These are phyloP conservation scores for Leccinum cinnamomeum DNA, from an alignment of 1,284 basidiomycete species.

Conservation along the genomic window DNA sequence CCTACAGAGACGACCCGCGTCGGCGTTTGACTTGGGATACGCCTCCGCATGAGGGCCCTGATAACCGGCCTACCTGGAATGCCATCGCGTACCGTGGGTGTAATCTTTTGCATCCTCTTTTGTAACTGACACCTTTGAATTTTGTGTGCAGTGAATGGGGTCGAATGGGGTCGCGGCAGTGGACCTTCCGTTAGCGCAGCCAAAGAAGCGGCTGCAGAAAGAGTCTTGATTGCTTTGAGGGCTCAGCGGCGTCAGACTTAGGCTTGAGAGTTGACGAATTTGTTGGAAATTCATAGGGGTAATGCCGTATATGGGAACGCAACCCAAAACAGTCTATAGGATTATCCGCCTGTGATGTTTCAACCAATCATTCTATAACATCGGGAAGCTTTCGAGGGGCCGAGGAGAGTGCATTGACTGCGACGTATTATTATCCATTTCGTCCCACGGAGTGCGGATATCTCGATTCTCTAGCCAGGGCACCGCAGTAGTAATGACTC, in stretches of 20 bases:
- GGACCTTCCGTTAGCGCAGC: constrained; percentile 24
- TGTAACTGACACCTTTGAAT: background rate
- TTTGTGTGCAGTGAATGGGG: constrained; percentile 19
- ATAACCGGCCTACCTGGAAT: constrained; percentile 29
- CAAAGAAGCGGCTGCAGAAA: constrained; percentile 27
- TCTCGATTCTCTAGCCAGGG: background rate
- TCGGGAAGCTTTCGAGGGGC: background rate
- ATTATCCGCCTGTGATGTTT: constrained; percentile 11
- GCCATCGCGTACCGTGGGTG: constrained; percentile 29
- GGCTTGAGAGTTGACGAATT: background rate
- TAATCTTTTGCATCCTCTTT: background rate
- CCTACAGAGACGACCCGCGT: constrained; percentile 18
- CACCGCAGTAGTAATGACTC: constrained; percentile 7
- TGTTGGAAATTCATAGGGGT: constrained; percentile 17
- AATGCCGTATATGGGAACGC: constrained; percentile 16
- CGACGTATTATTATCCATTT: background rate
- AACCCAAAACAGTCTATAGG: constrained; percentile 13
- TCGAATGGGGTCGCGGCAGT: constrained; percentile 32
- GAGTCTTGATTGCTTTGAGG: constrained; percentile 21
- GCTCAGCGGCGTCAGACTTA: background rate
- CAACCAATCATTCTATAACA: background rate
- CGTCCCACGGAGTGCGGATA: background rate
- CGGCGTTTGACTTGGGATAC: constrained; percentile 26
- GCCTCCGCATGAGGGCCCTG: constrained; percentile 16
- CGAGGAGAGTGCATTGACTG: background rate